These are phyloP conservation scores for Dictyostelium firmibasis DNA, from an alignment of 78 protist species.

Conservation along the genomic window DNA sequence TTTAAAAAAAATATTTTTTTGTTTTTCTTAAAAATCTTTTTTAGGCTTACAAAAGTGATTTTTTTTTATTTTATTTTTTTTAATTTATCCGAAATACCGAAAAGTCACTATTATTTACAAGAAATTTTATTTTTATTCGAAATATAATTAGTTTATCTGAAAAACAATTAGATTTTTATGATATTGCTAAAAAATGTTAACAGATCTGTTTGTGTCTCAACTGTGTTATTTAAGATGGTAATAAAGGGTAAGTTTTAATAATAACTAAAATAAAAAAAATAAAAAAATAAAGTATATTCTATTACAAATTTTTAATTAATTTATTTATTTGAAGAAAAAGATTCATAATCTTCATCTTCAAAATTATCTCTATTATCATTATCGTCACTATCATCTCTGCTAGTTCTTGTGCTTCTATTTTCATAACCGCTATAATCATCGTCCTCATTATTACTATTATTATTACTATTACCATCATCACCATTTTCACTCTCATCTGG, in stretches of 20 bases:
- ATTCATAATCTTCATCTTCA: not conserved
- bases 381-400: not conserved
- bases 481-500: conserved; percentile 28
- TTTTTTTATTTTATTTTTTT: not conserved
- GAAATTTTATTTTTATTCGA: not conserved
- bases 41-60: not conserved
- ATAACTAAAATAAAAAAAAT: no score
- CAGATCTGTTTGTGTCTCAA: no score
- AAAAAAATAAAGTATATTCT: not conserved
- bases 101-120: not conserved
- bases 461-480: not conserved
- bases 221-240: no score
- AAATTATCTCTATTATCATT: not conserved
- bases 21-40: not conserved
- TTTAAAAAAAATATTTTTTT: not conserved
- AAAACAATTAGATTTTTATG: no score
- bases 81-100: not conserved
- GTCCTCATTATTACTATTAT: not conserved
- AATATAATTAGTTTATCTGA: no score
- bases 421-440: not conserved
- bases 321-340: conserved; percentile 3
- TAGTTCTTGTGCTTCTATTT: not conserved
- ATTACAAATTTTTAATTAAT: not conserved
- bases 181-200: no score
- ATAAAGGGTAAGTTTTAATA: no score